Evolutionary conservation across 768 basidiomycete species (phyloP).

Genomic region (Fomitopsis pulvina): DNA sequence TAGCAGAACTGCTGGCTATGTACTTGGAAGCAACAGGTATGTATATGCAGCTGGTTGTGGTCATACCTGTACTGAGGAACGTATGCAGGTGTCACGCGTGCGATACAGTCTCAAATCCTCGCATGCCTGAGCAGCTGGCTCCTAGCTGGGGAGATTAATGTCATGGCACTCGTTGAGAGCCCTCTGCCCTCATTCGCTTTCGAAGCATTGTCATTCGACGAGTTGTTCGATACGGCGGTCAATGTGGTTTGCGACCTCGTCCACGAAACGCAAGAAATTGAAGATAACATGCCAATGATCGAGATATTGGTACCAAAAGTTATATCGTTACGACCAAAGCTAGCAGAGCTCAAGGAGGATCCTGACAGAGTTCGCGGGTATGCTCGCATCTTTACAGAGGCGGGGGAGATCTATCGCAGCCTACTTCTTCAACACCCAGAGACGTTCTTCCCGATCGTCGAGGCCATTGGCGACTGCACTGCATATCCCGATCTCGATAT

Average conservation of each 20-base stretch:
- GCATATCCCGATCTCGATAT: constrained; percentile 92
- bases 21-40: constrained; percentile 85
- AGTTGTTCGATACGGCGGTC: constrained; percentile 90
- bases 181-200: constrained; percentile 82
- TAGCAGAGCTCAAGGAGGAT: constrained; percentile 63
- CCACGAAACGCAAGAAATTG: constrained; percentile 96
- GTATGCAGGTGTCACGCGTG: constrained; percentile 68
- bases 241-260: constrained; percentile 91
- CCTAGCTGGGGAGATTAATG: constrained; percentile 73
- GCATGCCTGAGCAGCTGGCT: constrained; percentile 85
- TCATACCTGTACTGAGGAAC: not conserved
- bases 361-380: constrained; percentile 84
- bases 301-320: constrained; percentile 84
- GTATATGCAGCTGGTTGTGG: constrained; percentile 19
- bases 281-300: constrained; percentile 88
- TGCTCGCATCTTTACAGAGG: constrained; percentile 92
- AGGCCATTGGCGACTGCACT: constrained; percentile 90
- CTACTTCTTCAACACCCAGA: constrained; percentile 86
- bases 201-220: constrained; percentile 74
- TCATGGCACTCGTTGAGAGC: constrained; percentile 56
- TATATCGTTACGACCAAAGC: constrained; percentile 59
- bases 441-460: constrained; percentile 91
- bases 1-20: constrained; percentile 76
- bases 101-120: constrained; percentile 79
- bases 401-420: constrained; percentile 91